Evolutionary conservation across 208 protist species (phyloP), one percentile per base, ranked within the genome.

Genomic region (Phytomonas sp.): DNA sequence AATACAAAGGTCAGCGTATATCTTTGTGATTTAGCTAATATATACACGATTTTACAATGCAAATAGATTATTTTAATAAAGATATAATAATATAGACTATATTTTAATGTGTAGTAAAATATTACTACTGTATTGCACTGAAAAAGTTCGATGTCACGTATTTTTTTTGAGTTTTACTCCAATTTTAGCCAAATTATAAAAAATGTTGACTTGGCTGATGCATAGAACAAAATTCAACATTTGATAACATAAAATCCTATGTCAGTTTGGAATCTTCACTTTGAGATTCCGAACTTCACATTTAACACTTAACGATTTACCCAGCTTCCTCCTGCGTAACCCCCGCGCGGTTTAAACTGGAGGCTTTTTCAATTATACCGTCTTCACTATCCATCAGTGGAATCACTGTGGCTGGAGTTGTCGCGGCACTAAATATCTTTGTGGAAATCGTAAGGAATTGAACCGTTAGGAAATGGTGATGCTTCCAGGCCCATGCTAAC

Each of bases 401-500:
- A n/a, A 73, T 68, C 29, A 67, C 30, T 42, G 72, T 73, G 23
- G 30, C 60, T 30, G 78, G 70, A 19, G 81, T 71, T 34, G 76
- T 82, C 30, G 40, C 2, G 40, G 40, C 45, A 56, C 19, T 56
- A 56, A 5, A 56, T 56, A 56, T 56, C 26, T 56, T 56, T 56
- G 19, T 19, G 4, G 82, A 79, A 31, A 64, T 76, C 11, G 72
- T 76, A 14, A 73, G 69, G 33, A 88, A 71, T 60, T 81, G 73
- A 37, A 60, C 63, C 10, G 63, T 36, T 60, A 88, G 63, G 26
- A n/a, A 59, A 40, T 45, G 63, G 4, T 80, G 79, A 11, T 72
- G 76, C 49, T 79, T 79, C 83, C 82, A 87, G 34, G 63, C 76
- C 74, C 76, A 86, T 14, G 84, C 32, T 60, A 64, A 36, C 45